Conservation (phyloP, 306 rosid genomes). For the Rosa rugosa region DNA sequence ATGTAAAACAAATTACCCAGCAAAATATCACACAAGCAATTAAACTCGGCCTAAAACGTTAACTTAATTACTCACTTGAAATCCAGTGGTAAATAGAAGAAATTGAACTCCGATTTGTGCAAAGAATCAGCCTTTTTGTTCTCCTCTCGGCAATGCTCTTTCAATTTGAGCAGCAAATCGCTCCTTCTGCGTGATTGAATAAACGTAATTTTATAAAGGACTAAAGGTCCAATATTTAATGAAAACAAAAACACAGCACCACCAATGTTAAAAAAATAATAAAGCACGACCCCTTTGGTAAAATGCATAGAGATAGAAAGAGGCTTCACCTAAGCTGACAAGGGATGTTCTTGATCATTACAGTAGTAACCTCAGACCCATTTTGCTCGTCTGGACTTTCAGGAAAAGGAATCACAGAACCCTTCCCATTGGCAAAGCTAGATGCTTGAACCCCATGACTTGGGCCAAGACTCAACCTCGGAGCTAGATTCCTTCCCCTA, state of each 20-base stretch:
- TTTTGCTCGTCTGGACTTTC: background rate
- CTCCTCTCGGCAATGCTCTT: conserved; percentile 13
- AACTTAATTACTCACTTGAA: conserved; percentile 11
- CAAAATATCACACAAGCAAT: background rate
- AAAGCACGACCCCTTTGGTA: background rate
- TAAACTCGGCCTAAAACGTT: background rate
- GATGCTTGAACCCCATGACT: background rate
- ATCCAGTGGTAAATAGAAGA: conserved; percentile 33
- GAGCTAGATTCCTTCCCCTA: background rate
- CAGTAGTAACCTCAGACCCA: background rate
- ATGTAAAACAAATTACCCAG: background rate
- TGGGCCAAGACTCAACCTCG: background rate
- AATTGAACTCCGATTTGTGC: conserved; percentile 19
- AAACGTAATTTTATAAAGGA: too few relatives aligned
- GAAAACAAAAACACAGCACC: too few relatives aligned
- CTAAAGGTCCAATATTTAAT: too few relatives aligned
- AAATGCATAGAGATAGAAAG: background rate
- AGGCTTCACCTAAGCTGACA: conserved; percentile 28
- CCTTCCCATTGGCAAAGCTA: background rate
- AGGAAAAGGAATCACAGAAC: conserved; percentile 9
- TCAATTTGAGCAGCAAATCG: conserved; percentile 18
- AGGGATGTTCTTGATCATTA: conserved; percentile 41
- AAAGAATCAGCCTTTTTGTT: background rate
- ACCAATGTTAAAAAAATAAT: background rate
- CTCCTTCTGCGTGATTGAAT: conserved; percentile 15